Conservation (phyloP, 495 filamentous ascomycete genomes). For the Xylaria cubensis region DNA sequence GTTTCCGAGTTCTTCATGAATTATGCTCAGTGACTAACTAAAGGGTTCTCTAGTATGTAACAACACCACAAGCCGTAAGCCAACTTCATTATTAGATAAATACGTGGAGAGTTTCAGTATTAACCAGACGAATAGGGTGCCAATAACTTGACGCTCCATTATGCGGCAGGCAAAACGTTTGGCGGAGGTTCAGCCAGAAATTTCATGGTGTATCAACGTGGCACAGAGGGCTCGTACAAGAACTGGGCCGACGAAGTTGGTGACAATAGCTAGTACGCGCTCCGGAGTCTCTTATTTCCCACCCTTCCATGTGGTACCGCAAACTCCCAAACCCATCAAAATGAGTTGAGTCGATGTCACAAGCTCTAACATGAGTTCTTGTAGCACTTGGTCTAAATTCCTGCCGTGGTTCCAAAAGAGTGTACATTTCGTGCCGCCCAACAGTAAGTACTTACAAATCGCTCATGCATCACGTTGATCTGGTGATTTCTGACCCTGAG, state of each 20-base stretch:
- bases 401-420: conserved; percentile 53
- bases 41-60: conserved; percentile 18
- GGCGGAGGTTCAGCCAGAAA: conserved; percentile 58
- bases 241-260: conserved; percentile 54
- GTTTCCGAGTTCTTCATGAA: background rate
- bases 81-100: background rate
- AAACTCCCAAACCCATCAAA: background rate
- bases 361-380: background rate
- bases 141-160: conserved; percentile 41
- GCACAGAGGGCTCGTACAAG: conserved; percentile 46
- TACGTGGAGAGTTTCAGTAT: background rate
- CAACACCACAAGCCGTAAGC: conserved; percentile 26
- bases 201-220: conserved; percentile 58
- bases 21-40: background rate
- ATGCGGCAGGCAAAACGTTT: conserved; percentile 50
- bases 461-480: background rate
- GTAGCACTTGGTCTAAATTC: conserved; percentile 45
- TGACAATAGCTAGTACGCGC: conserved; percentile 47
- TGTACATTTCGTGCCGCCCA: conserved; percentile 42
- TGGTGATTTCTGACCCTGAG: background rate
- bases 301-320: background rate
- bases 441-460: conserved; percentile 18
- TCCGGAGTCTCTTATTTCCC: conserved; percentile 6
- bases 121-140: conserved; percentile 28
- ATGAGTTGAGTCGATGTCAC: background rate